Evolutionary conservation across 164 flowering plant genomes (phyloP).

Genomic region (Vitis rotundifolia): DNA sequence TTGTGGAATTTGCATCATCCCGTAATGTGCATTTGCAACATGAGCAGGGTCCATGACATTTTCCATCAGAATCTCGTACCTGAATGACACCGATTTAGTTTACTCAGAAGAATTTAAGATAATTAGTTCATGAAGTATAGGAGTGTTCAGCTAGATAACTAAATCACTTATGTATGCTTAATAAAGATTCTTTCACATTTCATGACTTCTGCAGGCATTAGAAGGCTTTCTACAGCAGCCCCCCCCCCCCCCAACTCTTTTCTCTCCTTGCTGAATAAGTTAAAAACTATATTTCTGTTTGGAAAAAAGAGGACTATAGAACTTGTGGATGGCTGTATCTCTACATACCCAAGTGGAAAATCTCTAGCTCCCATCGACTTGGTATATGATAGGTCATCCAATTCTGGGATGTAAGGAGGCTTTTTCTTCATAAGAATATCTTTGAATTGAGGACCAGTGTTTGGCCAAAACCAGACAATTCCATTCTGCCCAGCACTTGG

Average conservation of each 20-base stretch:
- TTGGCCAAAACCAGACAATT: slow-evolving; percentile 98
- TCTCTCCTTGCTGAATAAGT: no score
- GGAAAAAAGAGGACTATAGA: not conserved
- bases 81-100: slow-evolving; percentile 30
- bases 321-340: not conserved
- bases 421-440: slow-evolving; percentile 51
- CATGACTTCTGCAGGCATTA: no score
- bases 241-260: no score
- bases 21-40: slow-evolving; percentile 91
- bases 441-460: slow-evolving; percentile 57
- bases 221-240: no score
- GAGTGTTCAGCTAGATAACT: no score
- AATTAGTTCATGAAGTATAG: no score
- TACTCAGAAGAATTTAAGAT: not conserved
- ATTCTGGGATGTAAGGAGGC: slow-evolving; percentile 75
- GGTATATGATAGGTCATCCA: slow-evolving; percentile 83
- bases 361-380: slow-evolving; percentile 62
- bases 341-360: slow-evolving; percentile 76
- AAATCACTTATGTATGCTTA: no score
- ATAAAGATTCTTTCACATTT: no score
- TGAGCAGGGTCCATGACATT: slow-evolving; percentile 98
- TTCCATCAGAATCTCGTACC: slow-evolving; percentile 85
- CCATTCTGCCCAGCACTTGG: slow-evolving; percentile 60
- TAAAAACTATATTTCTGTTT: no score
- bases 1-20: slow-evolving; percentile 47